Evolutionary conservation across 192 early-diverging fungal genomes (phyloP).

Genomic region (Kickxella alabastrina): DNA sequence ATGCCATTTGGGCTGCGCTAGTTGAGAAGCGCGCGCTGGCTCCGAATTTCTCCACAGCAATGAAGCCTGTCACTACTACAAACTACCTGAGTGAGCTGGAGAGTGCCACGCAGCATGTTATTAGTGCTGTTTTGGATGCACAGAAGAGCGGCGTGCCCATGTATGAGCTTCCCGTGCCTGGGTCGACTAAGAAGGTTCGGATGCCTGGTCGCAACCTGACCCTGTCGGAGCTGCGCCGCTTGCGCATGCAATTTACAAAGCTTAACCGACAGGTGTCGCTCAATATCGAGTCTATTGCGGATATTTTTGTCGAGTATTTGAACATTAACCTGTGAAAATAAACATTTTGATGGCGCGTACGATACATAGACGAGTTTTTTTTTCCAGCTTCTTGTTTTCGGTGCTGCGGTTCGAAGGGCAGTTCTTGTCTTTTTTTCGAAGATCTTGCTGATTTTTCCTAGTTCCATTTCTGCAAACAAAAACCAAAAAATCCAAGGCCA

Average conservation of each 20-base stretch:
- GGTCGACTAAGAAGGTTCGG: conserved; percentile 31
- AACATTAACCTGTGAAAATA: conserved; percentile 71
- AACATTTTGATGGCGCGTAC: too few species aligned
- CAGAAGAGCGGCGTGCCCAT: conserved; percentile 66
- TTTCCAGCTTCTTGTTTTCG: not conserved
- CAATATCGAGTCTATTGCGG: conserved; percentile 65
- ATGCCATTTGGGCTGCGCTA: conserved; percentile 72
- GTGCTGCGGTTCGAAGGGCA: not conserved
- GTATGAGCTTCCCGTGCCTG: conserved; percentile 57
- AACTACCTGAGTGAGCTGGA: conserved; percentile 94
- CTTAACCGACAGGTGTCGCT: conserved; percentile 86
- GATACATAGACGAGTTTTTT: too few species aligned
- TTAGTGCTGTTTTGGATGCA: conserved; percentile 69
- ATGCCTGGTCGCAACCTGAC: conserved; percentile 74
- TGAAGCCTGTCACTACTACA: conserved; percentile 85
- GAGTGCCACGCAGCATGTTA: conserved; percentile 71
- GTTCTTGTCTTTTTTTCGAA: not conserved
- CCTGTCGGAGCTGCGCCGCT: conserved; percentile 73
- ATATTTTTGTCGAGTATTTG: conserved; percentile 89
- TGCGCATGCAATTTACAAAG: conserved; percentile 77
- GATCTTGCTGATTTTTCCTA: too few species aligned
- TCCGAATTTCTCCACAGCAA: conserved; percentile 83
- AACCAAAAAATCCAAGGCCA: too few species aligned
- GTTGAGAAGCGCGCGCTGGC: conserved; percentile 68
- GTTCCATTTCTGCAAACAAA: too few species aligned